Evolutionary conservation across 495 filamentous ascomycete species (phyloP), one percentile per base, ranked within the genome.

Genomic region (Xanthoparmelia taractica): DNA sequence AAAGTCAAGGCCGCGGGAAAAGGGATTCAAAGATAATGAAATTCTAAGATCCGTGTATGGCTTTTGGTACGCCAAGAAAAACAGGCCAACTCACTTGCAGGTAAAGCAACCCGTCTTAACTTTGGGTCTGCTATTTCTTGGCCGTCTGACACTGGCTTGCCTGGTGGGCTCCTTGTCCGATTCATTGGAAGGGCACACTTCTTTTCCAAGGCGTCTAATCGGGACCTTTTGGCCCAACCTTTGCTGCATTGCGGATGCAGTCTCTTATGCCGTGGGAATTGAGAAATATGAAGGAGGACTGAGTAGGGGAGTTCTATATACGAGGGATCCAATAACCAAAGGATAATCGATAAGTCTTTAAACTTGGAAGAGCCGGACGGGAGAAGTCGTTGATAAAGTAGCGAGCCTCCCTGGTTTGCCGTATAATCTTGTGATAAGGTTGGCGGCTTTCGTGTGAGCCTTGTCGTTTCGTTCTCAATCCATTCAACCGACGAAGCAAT

Each of bases 71-170:
- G 23, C 23, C 11, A 20, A 43, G 2, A 33, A 57, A 20, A 31
- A 7, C 45, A 43, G 36, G 36, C 8, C 23, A 60, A 45, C 63
- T 58, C 68, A 78, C 77, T 76, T 74, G 76, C 79, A 81, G 33
- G 79, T 79, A 34, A 73, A 67, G 63, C 79, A 81, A 7, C 79
- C 78, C 4, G 78, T 76, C 37, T 73, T 75, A 3, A 78, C 76
- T 60, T 76, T 78, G 5, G 71, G 64, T 12, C 23, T 37, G 13
- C 33, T 47, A 37, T 20, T 65, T 50, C 63, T 38, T 8, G 43
- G n/a, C 27, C 43, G 61, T 40, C 58, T 62, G n/a, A 38, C 34
- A 23, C 25, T 40, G n/a, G 31, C 40, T 20, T 63, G 18, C 13
- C 23, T 8, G 15, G 13, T 58, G 33, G 40, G 5, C 25, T 31